phyloP scores from a whole-genome alignment of 1,284 basidiomycete genomes.

The Coniophora puteana region DNA sequence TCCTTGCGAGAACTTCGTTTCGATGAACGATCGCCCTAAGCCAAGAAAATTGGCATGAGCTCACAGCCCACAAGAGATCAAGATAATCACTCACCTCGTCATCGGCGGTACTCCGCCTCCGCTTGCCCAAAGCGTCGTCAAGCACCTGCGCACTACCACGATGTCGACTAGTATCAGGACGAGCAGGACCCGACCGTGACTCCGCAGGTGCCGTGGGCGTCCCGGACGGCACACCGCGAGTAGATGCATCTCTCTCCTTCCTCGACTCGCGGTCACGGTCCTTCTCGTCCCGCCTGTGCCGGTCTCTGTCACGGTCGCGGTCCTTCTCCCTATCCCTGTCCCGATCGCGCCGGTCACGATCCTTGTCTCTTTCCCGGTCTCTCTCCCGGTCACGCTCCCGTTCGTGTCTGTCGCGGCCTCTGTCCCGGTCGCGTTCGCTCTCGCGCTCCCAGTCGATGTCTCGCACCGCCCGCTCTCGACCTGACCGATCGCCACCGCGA shows the following conservation, averaged over 20 bases:
- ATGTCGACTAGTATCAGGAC: slow-evolving; percentile 57
- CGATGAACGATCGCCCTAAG: slow-evolving; percentile 61
- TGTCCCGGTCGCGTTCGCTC: slow-evolving; percentile 41
- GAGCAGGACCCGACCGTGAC: slow-evolving; percentile 49
- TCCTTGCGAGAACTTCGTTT: slow-evolving; percentile 76
- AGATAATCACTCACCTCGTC: slow-evolving; percentile 48
- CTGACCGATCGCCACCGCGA: slow-evolving; percentile 9
- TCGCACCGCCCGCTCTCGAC: slow-evolving; percentile 40
- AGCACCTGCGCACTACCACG: slow-evolving; percentile 35
- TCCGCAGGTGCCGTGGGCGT: slow-evolving; percentile 31
- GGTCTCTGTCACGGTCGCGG: slow-evolving; percentile 30
- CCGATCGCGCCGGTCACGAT: slow-evolving; percentile 36
- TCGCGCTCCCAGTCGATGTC: slow-evolving; percentile 41
- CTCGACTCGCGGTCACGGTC: slow-evolving; percentile 38
- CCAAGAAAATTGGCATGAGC: slow-evolving; percentile 13
- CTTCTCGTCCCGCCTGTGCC: slow-evolving; percentile 33
- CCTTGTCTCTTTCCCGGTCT: slow-evolving; percentile 36
- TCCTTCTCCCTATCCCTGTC: slow-evolving; percentile 40
- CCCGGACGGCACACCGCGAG: slow-evolving; percentile 28
- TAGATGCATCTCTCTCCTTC: slow-evolving; percentile 50
- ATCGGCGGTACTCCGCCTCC: slow-evolving; percentile 60
- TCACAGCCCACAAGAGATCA: slow-evolving; percentile 12
- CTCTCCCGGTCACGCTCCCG: slow-evolving; percentile 37
- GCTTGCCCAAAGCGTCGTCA: slow-evolving; percentile 64
- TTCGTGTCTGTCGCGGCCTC: slow-evolving; percentile 35